Evolutionary conservation across 768 basidiomycete species (phyloP).

Genomic region (Scleroderma bovista): DNA sequence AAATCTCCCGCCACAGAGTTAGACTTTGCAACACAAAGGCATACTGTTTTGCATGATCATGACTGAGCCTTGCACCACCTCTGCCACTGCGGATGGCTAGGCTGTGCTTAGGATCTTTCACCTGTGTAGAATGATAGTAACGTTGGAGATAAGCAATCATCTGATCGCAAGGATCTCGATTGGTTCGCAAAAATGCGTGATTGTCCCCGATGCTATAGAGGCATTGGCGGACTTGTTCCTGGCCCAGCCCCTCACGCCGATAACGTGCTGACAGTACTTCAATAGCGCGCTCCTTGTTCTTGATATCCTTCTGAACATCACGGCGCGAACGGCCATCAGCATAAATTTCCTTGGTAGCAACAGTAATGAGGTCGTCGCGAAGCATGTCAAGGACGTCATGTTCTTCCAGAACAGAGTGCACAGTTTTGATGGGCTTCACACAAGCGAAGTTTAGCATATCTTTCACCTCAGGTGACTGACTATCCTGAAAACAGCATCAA

Average conservation of each 20-base stretch:
- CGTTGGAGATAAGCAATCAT: conserved; percentile 76
- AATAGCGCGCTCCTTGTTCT: conserved; percentile 78
- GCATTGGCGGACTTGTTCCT: conserved; percentile 70
- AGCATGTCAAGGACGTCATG: conserved; percentile 62
- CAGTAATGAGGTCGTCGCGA: conserved; percentile 67
- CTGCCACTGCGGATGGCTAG: conserved; percentile 79
- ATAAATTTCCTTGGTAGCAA: conserved; percentile 80
- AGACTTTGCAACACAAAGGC: conserved; percentile 83
- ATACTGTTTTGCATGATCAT: conserved; percentile 82
- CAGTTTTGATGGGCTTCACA: conserved; percentile 72
- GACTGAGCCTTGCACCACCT: conserved; percentile 74
- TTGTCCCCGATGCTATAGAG: conserved; percentile 88
- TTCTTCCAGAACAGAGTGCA: conserved; percentile 61
- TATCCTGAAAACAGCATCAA: conserved; percentile 49
- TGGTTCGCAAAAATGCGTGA: conserved; percentile 79
- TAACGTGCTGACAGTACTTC: conserved; percentile 67
- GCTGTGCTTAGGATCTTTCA: conserved; percentile 57
- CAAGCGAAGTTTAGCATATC: conserved; percentile 78
- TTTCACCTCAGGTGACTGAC: conserved; percentile 76
- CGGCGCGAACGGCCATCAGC: conserved; percentile 64
- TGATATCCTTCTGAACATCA: conserved; percentile 83
- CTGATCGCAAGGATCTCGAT: conserved; percentile 83
- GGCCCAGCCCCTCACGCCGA: conserved; percentile 48
- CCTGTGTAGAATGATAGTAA: conserved; percentile 70
- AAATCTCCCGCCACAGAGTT: conserved; percentile 81